These are phyloP conservation scores for Aureobasidium pullulans DNA, from an alignment of 2,329 filamentous ascomycete genomes.

Conservation along the genomic window DNA sequence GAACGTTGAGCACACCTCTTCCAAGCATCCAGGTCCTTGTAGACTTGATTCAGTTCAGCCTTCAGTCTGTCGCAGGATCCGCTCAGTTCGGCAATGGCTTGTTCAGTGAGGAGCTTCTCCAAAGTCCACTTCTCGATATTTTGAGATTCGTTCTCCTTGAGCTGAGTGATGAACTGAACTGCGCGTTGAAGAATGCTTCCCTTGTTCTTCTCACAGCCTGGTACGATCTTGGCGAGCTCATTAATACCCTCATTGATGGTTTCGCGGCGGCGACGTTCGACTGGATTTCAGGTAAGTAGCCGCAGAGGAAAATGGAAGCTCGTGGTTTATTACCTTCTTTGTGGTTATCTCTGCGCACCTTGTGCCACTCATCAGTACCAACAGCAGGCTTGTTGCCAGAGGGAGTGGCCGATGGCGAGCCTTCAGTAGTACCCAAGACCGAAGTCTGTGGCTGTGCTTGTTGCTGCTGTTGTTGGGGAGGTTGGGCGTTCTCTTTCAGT, in stretches of 20 bases:
- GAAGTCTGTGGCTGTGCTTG: neutral
- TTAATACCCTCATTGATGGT: constrained; percentile 99
- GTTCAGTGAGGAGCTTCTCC: constrained; percentile 82
- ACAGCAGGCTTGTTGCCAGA: constrained; percentile 64
- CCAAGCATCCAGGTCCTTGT: constrained; percentile 71
- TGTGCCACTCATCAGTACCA: constrained; percentile 97
- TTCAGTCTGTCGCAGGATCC: constrained; percentile 82
- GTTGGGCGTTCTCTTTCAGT: constrained; percentile 17
- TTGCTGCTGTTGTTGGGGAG: constrained; percentile 35
- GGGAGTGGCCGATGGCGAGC: constrained; percentile 8
- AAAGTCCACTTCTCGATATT: constrained; percentile 93
- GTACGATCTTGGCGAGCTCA: constrained; percentile 94
- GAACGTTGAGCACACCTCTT: constrained; percentile 48
- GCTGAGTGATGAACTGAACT: constrained; percentile 86
- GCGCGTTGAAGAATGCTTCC: constrained; percentile 90
- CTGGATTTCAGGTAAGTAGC: constrained; percentile 38
- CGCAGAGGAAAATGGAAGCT: neutral
- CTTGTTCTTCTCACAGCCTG: constrained; percentile 98
- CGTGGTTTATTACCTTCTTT: constrained; percentile 70
- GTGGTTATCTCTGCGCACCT: constrained; percentile 93
- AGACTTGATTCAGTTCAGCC: constrained; percentile 68
- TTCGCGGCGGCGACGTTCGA: constrained; percentile 91
- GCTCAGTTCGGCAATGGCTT: constrained; percentile 81
- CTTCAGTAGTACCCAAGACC: neutral
- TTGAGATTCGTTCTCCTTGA: constrained; percentile 88